These are phyloP conservation scores for Olyra latifolia DNA, from an alignment of 176 grass and related monocot genomes.

Conservation along the genomic window DNA sequence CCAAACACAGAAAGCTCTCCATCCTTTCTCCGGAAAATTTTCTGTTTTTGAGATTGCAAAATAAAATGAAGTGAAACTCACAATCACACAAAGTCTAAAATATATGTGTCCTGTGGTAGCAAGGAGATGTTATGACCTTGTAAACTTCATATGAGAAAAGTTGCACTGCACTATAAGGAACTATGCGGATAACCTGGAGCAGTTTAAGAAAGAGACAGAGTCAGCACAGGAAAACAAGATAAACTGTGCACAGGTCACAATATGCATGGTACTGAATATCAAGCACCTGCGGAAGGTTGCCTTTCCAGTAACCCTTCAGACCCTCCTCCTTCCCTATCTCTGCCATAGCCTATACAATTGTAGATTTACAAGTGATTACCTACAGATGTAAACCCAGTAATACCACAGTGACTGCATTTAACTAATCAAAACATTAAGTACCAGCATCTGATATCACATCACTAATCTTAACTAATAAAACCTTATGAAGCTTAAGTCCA, in stretches of 20 bases:
- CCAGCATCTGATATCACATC: neutral
- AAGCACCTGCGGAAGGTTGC: conserved; percentile 91
- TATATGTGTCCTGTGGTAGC: neutral
- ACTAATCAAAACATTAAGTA: neutral
- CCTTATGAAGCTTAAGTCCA: neutral
- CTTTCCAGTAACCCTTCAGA: conserved; percentile 93
- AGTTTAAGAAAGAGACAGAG: conserved; percentile 37
- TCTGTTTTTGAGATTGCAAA: conserved; percentile 46
- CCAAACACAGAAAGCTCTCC: conserved; percentile 88
- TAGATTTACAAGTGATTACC: conserved; percentile 2
- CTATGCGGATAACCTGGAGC: conserved; percentile 82
- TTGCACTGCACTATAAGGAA: conserved; percentile 89
- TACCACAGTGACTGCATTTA: neutral
- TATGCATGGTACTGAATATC: conserved; percentile 23
- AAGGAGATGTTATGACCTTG: conserved; percentile 58
- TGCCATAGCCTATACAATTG: conserved; percentile 62
- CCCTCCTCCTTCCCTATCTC: conserved; percentile 84
- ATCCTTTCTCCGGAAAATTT: conserved; percentile 80
- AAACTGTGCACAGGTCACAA: conserved; percentile 1
- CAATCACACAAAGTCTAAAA: conserved; percentile 8
- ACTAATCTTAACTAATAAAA: neutral
- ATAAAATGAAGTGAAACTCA: conserved; percentile 17
- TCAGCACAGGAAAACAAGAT: conserved; percentile 23
- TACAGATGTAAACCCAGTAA: neutral
- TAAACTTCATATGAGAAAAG: conserved; percentile 99